phyloP scores from a whole-genome alignment of 108 stramenopile genomes.

The Skeletonema grethae region DNA sequence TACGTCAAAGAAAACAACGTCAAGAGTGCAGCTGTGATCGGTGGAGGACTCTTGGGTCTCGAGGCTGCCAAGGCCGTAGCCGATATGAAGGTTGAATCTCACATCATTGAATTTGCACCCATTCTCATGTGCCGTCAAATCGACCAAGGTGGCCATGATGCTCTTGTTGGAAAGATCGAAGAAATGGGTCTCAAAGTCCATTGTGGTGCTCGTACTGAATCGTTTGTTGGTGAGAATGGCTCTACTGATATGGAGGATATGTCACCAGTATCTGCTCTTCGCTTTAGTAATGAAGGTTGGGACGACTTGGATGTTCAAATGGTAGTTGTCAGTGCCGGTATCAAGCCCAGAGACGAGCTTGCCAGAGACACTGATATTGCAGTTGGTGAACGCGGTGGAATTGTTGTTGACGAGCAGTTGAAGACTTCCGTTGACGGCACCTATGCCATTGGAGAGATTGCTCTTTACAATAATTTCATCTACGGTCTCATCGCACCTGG shows the following conservation, averaged over 20 bases:
- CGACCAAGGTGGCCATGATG: slow-evolving; percentile 92
- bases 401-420: slow-evolving; percentile 87
- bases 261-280: slow-evolving; percentile 70
- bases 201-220: slow-evolving; percentile 88
- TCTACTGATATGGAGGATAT: slow-evolving; percentile 71
- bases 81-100: slow-evolving; percentile 90
- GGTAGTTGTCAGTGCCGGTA: slow-evolving; percentile 90
- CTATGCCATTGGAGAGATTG: slow-evolving; percentile 93
- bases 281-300: slow-evolving; percentile 88
- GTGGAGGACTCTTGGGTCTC: slow-evolving; percentile 89
- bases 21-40: slow-evolving; percentile 90
- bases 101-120: slow-evolving; percentile 92
- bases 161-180: slow-evolving; percentile 89
- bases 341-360: slow-evolving; percentile 93
- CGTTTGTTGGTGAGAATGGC: slow-evolving; percentile 86
- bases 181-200: slow-evolving; percentile 92
- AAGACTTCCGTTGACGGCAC: slow-evolving; percentile 77
- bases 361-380: slow-evolving; percentile 70
- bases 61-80: slow-evolving; percentile 90
- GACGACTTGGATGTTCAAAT: slow-evolving; percentile 91
- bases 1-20: slow-evolving; percentile 87
- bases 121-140: slow-evolving; percentile 95
- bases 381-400: slow-evolving; percentile 90
- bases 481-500: slow-evolving; percentile 94
- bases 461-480: slow-evolving; percentile 91